A percentile compares a stretch with the other conserved stretches of the same genome.
phyloP scores from a whole-genome alignment of 192 early-diverging fungal species.

The Linnemannia exigua region DNA sequence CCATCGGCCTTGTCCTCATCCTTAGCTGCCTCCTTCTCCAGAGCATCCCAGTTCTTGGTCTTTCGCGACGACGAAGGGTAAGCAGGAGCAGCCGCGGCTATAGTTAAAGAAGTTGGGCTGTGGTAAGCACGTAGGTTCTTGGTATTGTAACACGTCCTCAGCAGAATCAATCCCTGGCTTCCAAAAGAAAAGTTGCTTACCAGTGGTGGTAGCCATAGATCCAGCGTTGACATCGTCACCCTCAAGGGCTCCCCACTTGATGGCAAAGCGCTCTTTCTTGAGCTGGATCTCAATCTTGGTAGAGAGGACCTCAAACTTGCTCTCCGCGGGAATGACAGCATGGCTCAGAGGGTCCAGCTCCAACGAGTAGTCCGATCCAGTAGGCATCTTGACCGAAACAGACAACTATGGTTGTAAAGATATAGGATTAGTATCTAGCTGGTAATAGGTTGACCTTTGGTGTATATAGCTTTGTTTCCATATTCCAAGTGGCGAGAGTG shows the following conservation, averaged over 20 bases:
- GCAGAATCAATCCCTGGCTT: background rate
- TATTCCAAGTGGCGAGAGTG: background rate
- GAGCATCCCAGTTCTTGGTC: constrained; percentile 83
- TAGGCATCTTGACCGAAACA: constrained; percentile 85
- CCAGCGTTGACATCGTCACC: constrained; percentile 66
- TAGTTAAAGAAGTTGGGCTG: background rate
- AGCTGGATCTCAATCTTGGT: constrained; percentile 95
- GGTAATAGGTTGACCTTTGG: too few species aligned
- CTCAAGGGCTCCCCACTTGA: constrained; percentile 89
- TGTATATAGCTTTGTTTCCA: background rate
- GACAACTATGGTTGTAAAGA: constrained; percentile 63
- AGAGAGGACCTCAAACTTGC: constrained; percentile 80
- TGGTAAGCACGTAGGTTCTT: background rate
- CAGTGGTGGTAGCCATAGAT: constrained; percentile 57
- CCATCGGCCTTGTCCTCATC: constrained; percentile 89
- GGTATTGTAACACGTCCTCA: background rate
- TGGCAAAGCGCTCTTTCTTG: constrained; percentile 79
- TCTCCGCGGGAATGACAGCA: constrained; percentile 76
- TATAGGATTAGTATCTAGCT: background rate
- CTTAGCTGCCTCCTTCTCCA: constrained; percentile 77
- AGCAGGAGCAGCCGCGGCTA: constrained; percentile 15
- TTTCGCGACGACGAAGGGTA: constrained; percentile 66
- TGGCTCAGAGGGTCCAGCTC: constrained; percentile 92
- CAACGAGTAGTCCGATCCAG: constrained; percentile 85
- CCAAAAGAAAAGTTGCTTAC: constrained; percentile 19